These are phyloP conservation scores for Phtheirospermum japonicum DNA, from an alignment of 257 asterid genomes.

Conservation along the genomic window DNA sequence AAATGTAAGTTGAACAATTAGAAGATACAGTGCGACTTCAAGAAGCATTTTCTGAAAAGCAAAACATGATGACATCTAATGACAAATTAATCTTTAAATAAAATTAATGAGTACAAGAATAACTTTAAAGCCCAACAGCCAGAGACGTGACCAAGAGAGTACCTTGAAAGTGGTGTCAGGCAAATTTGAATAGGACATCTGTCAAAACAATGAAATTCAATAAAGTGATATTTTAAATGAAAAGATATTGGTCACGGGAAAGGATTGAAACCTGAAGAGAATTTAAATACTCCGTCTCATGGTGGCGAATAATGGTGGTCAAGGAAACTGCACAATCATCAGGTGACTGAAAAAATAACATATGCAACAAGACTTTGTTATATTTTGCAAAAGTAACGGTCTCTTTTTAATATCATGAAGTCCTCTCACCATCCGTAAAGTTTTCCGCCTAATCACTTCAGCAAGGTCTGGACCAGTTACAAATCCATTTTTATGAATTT, in stretches of 20 bases:
- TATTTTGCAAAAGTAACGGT: constrained; percentile 25
- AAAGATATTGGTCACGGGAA: constrained; percentile 17
- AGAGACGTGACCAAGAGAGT: constrained; percentile 20
- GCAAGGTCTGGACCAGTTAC: constrained; percentile 1
- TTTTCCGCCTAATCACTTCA: constrained; percentile 21
- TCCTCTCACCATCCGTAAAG: constrained; percentile 17
- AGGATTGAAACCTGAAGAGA: constrained; percentile 66
- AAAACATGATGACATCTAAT: not conserved
- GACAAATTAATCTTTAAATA: not conserved
- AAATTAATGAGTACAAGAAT: not conserved
- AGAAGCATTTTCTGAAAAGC: not conserved
- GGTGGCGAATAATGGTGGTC: constrained; percentile 75
- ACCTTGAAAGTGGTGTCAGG: constrained; percentile 98
- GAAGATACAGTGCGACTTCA: constrained; percentile 5
- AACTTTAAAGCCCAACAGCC: not conserved
- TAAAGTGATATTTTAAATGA: constrained; percentile 8
- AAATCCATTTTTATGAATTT: not conserved
- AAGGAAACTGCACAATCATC: constrained; percentile 79
- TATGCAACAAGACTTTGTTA: constrained; percentile 25
- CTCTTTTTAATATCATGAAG: constrained; percentile 5
- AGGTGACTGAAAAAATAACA: constrained; percentile 58
- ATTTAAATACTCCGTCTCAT: constrained; percentile 77
- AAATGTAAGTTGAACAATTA: constrained; percentile 6
- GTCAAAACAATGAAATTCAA: constrained; percentile 38
- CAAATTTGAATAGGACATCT: constrained; percentile 70